phyloP scores from a whole-genome alignment of 371 early-diverging fungal genomes.

The Mucor velutinosus region DNA sequence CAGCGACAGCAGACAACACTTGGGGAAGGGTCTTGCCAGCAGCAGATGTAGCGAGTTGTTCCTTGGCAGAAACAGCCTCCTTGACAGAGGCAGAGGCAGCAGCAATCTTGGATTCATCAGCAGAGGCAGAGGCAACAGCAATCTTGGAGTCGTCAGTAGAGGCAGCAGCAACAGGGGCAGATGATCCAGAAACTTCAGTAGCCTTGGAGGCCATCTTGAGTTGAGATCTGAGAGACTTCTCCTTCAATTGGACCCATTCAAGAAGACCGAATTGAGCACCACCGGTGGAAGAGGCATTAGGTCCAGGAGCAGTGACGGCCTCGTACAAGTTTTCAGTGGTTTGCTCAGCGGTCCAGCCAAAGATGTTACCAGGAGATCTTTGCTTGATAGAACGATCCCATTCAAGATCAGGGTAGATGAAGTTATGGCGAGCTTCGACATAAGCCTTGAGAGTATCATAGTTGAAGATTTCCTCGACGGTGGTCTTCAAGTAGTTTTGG shows the following conservation, averaged over 20 bases:
- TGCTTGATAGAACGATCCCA: constrained; percentile 61
- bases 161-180: neutral
- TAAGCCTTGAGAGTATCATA: constrained; percentile 46
- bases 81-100: constrained; percentile 5
- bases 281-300: constrained; percentile 17
- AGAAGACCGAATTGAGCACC: constrained; percentile 54
- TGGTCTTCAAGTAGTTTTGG: constrained; percentile 48
- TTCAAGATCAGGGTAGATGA: constrained; percentile 50
- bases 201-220: neutral
- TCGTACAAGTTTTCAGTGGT: constrained; percentile 42
- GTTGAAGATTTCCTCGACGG: constrained; percentile 51
- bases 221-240: constrained; percentile 21
- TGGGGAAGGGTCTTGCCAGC: constrained; percentile 7
- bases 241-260: constrained; percentile 42
- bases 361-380: constrained; percentile 58
- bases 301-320: constrained; percentile 37
- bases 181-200: neutral
- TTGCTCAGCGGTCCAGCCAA: constrained; percentile 51
- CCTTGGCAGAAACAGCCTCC: neutral
- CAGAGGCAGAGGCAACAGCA: neutral
- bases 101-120: neutral
- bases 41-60: neutral
- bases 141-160: constrained; percentile 1
- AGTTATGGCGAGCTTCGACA: constrained; percentile 49
- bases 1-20: constrained; percentile 9